A percentile compares a stretch with the other conserved stretches of the same genome.
These are phyloP conservation scores for Tuber microsphaerosporum DNA, from an alignment of 495 filamentous ascomycete species.

Conservation along the genomic window DNA sequence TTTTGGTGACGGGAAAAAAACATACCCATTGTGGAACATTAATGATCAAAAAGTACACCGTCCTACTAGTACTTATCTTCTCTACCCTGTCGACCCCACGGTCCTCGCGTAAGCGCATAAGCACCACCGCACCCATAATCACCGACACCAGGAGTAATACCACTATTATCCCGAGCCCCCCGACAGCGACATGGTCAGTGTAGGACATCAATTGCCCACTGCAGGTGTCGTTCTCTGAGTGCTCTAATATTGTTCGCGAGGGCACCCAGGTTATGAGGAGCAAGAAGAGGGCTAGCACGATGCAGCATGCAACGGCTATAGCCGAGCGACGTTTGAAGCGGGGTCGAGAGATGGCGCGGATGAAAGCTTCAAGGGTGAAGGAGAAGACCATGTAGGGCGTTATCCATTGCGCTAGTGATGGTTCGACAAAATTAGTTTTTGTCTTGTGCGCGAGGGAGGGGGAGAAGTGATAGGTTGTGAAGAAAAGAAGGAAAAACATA, in stretches of 20 bases:
- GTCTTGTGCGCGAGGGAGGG: neutral
- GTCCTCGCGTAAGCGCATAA: conserved; percentile 22
- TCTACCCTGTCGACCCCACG: conserved; percentile 17
- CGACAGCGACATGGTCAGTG: conserved; percentile 32
- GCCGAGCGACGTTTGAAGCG: conserved; percentile 30
- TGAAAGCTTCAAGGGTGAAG: conserved; percentile 30
- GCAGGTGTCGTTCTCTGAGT: conserved; percentile 28
- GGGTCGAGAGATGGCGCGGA: conserved; percentile 30
- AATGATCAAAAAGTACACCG: conserved; percentile 30
- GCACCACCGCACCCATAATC: conserved; percentile 23
- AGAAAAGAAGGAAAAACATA: conserved; percentile 14
- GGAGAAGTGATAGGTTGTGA: neutral
- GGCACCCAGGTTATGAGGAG: conserved; percentile 32
- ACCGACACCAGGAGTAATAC: conserved; percentile 27
- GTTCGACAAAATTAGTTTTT: conserved; percentile 2
- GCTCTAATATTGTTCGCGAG: conserved; percentile 24
- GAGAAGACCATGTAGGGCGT: conserved; percentile 34
- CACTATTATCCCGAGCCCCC: conserved; percentile 27
- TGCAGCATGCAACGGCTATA: conserved; percentile 18
- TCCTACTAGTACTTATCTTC: conserved; percentile 24
- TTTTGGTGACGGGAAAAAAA: neutral
- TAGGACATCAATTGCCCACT: conserved; percentile 33
- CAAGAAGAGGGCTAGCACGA: conserved; percentile 17
- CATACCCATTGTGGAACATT: conserved; percentile 34
- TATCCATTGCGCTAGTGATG: conserved; percentile 31